Evolutionary conservation across 2,329 filamentous ascomycete species (phyloP), one percentile per base, ranked within the genome.

Genomic region (Phialocephala subalpina): DNA sequence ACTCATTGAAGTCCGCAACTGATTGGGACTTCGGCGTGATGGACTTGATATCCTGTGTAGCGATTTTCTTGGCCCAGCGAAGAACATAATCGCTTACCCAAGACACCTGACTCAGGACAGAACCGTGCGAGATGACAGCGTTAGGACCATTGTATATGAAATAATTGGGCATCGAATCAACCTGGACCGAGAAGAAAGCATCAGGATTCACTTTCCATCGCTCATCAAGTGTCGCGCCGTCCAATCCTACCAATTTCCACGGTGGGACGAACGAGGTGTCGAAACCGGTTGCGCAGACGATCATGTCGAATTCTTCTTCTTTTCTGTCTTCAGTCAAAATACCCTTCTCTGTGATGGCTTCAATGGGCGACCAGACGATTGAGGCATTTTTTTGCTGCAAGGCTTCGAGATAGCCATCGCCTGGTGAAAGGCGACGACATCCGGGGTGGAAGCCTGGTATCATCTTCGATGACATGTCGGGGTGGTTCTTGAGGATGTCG

Each of bases 341-440:
- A 2, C 78, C 77, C 2, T 67, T 73, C 33, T 74, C 69, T 0
- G 77, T 80, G 58, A 81, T 63, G 67, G 79, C 77, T 27, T 82
- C 75, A 49, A 84, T 76, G 69, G 84, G 83, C 67, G 85, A 83
- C 29, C 76, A 72, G 1, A 77, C 71, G 33, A 79, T 68, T 7
- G 76, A 68, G 20, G 77, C 72, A 40, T 79, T 78, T 9, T 68
- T 55, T 65, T 75, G 70, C 35, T 77, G 72, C 8, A 79, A 63
- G 1, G 77, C 71, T 42, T 80, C 78, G 47, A 78, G 75, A 64
- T 78, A 80, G 33, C 76, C 75, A 6, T 78, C 74, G 2, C 78
- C 79, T 1, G 80, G 80, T 0, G 79, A 77, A 49, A 80, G 75
- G 0, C 78, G 78, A 53, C 74, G 77, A 73, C 74, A 81, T n/a